A percentile compares a stretch with the other conserved stretches of the same genome.
Evolutionary conservation across 2,329 filamentous ascomycete genomes (phyloP).

Genomic region (Sporothrix brunneoviolacea): DNA sequence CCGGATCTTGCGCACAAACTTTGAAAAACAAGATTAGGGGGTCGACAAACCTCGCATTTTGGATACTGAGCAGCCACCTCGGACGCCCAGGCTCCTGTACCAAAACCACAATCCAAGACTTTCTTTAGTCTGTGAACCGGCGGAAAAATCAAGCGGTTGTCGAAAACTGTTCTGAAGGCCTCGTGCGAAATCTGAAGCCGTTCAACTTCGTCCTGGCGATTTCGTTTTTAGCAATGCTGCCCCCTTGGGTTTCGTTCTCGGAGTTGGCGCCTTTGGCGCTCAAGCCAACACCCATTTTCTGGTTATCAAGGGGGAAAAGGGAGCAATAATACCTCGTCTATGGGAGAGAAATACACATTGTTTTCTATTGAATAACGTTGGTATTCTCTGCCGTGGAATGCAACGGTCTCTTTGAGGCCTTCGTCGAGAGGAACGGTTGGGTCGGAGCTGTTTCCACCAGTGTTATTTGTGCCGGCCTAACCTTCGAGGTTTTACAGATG

Average conservation of each 20-base stretch:
- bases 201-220: constrained; percentile 56
- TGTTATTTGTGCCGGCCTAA: constrained; percentile 5
- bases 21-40: neutral
- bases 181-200: constrained; percentile 58
- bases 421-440: constrained; percentile 50
- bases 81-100: constrained; percentile 63
- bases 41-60: constrained; percentile 49
- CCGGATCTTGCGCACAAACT: no score
- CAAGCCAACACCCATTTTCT: no score
- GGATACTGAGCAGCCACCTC: constrained; percentile 61
- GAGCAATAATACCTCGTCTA: constrained; percentile 59
- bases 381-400: constrained; percentile 57
- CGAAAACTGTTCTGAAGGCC: constrained; percentile 58
- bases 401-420: constrained; percentile 51
- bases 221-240: neutral
- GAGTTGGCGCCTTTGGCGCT: no score
- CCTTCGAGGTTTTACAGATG: neutral
- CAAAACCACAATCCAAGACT: constrained; percentile 67
- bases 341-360: constrained; percentile 58
- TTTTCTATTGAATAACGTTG: constrained; percentile 62
- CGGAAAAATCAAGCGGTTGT: constrained; percentile 63
- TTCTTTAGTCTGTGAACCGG: constrained; percentile 49
- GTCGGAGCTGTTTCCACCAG: constrained; percentile 33
- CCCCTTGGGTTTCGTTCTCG: neutral
- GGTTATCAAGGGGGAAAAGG: no score